Evolutionary conservation across 2,329 filamentous ascomycete species (phyloP), one percentile per base, ranked within the genome.

Genomic region (Knoxdaviesia capensis): DNA sequence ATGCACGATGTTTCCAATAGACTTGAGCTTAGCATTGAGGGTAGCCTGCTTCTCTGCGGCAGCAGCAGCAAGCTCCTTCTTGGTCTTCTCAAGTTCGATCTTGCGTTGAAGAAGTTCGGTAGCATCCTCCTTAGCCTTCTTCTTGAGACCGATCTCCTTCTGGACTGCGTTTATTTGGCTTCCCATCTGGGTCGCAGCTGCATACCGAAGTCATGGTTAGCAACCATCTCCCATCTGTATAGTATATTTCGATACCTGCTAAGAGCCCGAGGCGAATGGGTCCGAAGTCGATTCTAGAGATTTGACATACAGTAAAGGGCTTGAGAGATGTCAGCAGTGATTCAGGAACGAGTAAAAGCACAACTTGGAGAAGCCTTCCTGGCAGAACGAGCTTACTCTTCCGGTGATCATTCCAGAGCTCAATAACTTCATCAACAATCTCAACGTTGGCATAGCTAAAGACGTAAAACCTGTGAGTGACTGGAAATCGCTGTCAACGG

Each of bases 61-160:
- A 44, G 71, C 63, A 33, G 85, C 80, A 51, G 86, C 74, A 45
- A 86, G 68, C 38, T 70, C 69, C 62, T 87, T 87, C 68, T 92
- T 88, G 60, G 86, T 69, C 60, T 82, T 78, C 54, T 87, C 79
- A 40, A 94, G 63, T 4, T 77, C 73, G 41, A 68, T 66, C 62
- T 94, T 94, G 57, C 88, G 67, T 54, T 77, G 66, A 45, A 94
- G 66, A 46, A 94, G 66, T 36, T 86, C 80, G 50, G 74, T 74
- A 36, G 85, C 85, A 57, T 88, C 77, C 63, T 93, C 85, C 67
- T 94, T 94, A 51, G 78, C 78, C 77, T 93, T 94, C 66, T 93
- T 94, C 69, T 88, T 92, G 53, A 73, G 66, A 11, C 82, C 85
- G 55, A 96, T 93, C 57, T 86, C 76, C 63, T 93, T 94, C 59